Evolutionary conservation across 306 rosid genomes (phyloP), one percentile per base, ranked within the genome.

Genomic region (Vigna angularis): DNA sequence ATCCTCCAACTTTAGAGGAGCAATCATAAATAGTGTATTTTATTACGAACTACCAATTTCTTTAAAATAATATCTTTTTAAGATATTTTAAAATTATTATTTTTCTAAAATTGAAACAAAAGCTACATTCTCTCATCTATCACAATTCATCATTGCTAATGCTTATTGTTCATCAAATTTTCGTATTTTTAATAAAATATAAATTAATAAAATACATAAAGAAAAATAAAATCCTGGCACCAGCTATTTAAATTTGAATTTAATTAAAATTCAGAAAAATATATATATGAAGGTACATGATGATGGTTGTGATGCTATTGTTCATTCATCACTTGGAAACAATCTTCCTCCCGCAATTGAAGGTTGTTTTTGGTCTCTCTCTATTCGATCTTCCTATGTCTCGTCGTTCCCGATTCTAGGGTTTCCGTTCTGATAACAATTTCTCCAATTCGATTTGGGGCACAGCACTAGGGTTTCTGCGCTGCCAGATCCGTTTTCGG

Each of bases 381-480:
- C 83, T 63, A 78, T 86, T 80, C 86, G 89, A 91, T 93, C 93
- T 80, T 71, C 56, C 64, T 71, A 66, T 61, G 40, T 72, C 83
- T 75, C 84, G 66, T 83, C 87, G 28, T 49, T 67, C 34, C 79
- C 20, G 74, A 82, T 82, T 86, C 85, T 85, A 91, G 93, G 97
- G 93, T 88, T 88, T 84, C 32, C 2, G 16, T 59, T 48, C 57
- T 53, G 75, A 76, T 74, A 14, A 1, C 56, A 61, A 71, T 49
- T 82, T 82, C 63, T 26, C 70, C 86, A 74, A 47, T 66, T 79
- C 59, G 36, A 65, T 70, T 85, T 78, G 72, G 65, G 51, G 42
- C 58, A 22, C 76, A 77, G 79, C 80, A 80, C 84, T 90, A 91
- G 97, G 97, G 93, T 91, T 92, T 83, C 89, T 81, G 85, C 63